A percentile compares a stretch with the other conserved stretches of the same genome.
These are phyloP conservation scores for Endocarpon pusillum DNA, from an alignment of 495 filamentous ascomycete genomes.

Conservation along the genomic window DNA sequence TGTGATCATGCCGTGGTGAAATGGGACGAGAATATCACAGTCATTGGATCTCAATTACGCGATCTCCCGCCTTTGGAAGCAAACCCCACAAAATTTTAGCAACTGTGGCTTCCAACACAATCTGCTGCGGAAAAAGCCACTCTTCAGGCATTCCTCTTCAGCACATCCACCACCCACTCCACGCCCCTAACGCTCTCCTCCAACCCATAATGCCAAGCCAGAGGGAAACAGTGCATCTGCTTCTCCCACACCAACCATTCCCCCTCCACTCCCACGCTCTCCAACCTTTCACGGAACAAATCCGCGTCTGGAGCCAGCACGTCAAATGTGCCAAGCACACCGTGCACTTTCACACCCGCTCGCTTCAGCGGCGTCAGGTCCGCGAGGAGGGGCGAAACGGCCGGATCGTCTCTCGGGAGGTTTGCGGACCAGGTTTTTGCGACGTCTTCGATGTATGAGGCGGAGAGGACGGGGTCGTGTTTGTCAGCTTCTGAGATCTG, in stretches of 20 bases:
- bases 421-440: conserved; percentile 18
- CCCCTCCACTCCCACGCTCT: conserved; percentile 15
- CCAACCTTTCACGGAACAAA: conserved; percentile 17
- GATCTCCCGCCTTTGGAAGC: too few relatives aligned
- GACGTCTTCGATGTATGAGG: conserved; percentile 13
- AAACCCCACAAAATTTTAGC: too few relatives aligned
- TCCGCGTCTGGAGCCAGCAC: conserved; percentile 21
- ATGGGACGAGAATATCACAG: too few relatives aligned
- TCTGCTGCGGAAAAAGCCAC: too few relatives aligned
- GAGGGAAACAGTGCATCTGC: conserved; percentile 29
- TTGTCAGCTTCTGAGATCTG: conserved; percentile 13
- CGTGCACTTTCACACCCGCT: conserved; percentile 17
- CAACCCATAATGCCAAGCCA: conserved; percentile 19
- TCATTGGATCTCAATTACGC: too few relatives aligned
- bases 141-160: conserved; percentile 3
- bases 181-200: conserved; percentile 18
- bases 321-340: conserved; percentile 19
- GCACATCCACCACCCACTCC: conserved; percentile 21
- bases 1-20: too few relatives aligned
- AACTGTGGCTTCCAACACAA: too few relatives aligned
- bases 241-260: conserved; percentile 28
- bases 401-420: conserved; percentile 12
- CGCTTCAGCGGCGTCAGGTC: conserved; percentile 13
- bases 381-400: conserved; percentile 16
- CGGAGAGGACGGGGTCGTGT: conserved; percentile 21